A percentile compares a stretch with the other conserved stretches of the same genome.
Conservation (phyloP, 495 filamentous ascomycete species). For the Aspergillus bridgeri region DNA sequence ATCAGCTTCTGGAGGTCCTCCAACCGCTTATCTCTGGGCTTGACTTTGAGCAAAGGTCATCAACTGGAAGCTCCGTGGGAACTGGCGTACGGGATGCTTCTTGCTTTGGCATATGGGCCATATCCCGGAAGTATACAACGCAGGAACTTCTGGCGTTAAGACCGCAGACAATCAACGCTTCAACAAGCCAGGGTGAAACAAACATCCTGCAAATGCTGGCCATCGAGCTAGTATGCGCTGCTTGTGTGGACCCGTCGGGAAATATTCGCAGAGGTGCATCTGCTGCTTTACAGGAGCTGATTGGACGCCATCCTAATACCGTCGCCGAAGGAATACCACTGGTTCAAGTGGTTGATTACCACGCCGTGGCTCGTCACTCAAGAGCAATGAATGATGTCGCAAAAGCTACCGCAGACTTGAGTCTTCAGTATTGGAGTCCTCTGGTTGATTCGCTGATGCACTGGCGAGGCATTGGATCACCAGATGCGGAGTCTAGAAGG, state of each 20-base stretch:
- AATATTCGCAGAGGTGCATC: slow-evolving; percentile 92
- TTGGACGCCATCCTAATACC: slow-evolving; percentile 85
- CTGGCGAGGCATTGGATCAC: slow-evolving; percentile 82
- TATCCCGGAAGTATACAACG: slow-evolving; percentile 84
- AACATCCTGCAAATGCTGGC: slow-evolving; percentile 71
- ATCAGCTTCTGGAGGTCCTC: slow-evolving; percentile 65
- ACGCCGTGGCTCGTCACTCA: slow-evolving; percentile 82
- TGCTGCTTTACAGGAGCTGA: slow-evolving; percentile 89
- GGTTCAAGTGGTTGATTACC: slow-evolving; percentile 89
- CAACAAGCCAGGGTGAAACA: slow-evolving; percentile 23
- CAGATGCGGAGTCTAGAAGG: slow-evolving; percentile 68
- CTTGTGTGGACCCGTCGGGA: slow-evolving; percentile 83
- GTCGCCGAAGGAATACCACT: slow-evolving; percentile 76
- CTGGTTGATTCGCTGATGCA: slow-evolving; percentile 68
- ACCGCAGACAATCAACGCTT: slow-evolving; percentile 29
- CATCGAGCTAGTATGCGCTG: slow-evolving; percentile 72
- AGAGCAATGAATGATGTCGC: slow-evolving; percentile 77
- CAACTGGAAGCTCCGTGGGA: slow-evolving; percentile 78
- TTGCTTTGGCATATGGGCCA: slow-evolving; percentile 91
- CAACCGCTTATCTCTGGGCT: slow-evolving; percentile 69
- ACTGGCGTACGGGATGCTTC: slow-evolving; percentile 95
- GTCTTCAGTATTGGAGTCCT: slow-evolving; percentile 64
- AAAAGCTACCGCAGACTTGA: slow-evolving; percentile 59
- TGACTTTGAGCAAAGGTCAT: slow-evolving; percentile 78
- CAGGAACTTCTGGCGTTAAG: slow-evolving; percentile 65